phyloP scores from a whole-genome alignment of 352 stramenopile genomes.

The Phytophthora nicotianae region DNA sequence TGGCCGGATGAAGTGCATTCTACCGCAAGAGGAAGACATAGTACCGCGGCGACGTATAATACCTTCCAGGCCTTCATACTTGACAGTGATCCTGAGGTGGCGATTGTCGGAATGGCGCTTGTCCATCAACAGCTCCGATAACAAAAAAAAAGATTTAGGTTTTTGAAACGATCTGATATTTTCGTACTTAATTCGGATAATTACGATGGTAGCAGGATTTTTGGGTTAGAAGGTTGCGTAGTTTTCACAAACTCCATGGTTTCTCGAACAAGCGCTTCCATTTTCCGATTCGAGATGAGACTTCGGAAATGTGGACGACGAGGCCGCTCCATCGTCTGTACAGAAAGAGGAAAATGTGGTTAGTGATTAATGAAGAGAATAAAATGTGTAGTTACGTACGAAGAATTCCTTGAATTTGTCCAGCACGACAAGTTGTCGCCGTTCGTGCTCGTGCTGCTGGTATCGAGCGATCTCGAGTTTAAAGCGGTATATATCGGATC shows the following conservation, averaged over 20 bases:
- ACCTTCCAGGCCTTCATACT: conserved; percentile 26
- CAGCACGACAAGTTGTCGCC: conserved; percentile 54
- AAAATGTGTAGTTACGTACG: conserved; percentile 30
- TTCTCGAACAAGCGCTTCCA: conserved; percentile 65
- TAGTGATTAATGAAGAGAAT: conserved; percentile 2
- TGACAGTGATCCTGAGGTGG: background rate
- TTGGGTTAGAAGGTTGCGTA: conserved; percentile 49
- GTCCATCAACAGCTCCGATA: conserved; percentile 9
- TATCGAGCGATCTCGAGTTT: conserved; percentile 61
- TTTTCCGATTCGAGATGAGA: conserved; percentile 63
- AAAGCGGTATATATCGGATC: conserved; percentile 68
- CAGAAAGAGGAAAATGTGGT: background rate
- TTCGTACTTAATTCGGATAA: background rate
- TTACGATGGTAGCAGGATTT: conserved; percentile 20
- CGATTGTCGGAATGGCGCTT: conserved; percentile 17
- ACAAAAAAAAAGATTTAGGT: conserved; percentile 19
- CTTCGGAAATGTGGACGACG: conserved; percentile 62
- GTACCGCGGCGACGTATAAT: background rate
- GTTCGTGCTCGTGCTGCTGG: conserved; percentile 56
- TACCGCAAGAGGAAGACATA: conserved; percentile 8
- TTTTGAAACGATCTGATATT: conserved; percentile 15
- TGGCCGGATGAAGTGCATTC: conserved; percentile 5
- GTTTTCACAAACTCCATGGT: conserved; percentile 61
- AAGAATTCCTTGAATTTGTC: conserved; percentile 79
- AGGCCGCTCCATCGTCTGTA: conserved; percentile 45